Base-by-base conservation (phyloP, 192 early-diverging fungal genomes). In the Coemansia sp. region DNA sequence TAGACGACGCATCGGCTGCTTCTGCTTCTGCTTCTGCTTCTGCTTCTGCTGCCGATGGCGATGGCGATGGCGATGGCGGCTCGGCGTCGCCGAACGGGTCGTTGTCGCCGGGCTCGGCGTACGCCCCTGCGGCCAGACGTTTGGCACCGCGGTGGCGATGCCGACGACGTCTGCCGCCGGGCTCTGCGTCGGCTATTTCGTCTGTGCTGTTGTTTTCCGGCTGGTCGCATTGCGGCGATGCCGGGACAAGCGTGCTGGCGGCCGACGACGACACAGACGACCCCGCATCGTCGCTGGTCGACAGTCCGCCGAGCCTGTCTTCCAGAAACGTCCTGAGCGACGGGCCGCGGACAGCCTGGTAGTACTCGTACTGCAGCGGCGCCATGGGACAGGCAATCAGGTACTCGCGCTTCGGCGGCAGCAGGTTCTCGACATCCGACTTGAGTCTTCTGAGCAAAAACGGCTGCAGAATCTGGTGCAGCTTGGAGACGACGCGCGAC, bases 361-460 rank as follows among this genome's bases (percentile, higher is more conserved):
- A 90, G 64, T 85, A 82, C 60, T 86, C 83, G 60, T 84, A 88
- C 75, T 93, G 91, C 47, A 83, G 52, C 5, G 81, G 80, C 0
- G 89, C 87, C 59, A 91, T 74, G 0, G 91, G 91, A 18, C 86
- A 87, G 51, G 92, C 88, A 5, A 98, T 65, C 8, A 96, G 63
- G 56, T 92, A 90, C 76, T 97, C 95, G 46, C 89, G 87, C 76
- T 98, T 98, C 64, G 87, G 90, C 18, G 97, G 97, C 62, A 98
- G 63, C 19, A 84, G 78, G 48, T 90, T 83, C 58, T 95, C 95
- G 2, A 98, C 95, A 88, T 83, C 61, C n/a, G 89, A 88, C 56
- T 85, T 88, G 34, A 85, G 70, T 27, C 85, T 72, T 52, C 84
- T 67, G 30, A 85, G 60, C 58, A 85, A 65, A 55, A 90, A 86